These are phyloP conservation scores for Xylaria sp. DNA, from an alignment of 2,329 filamentous ascomycete genomes.

Conservation along the genomic window DNA sequence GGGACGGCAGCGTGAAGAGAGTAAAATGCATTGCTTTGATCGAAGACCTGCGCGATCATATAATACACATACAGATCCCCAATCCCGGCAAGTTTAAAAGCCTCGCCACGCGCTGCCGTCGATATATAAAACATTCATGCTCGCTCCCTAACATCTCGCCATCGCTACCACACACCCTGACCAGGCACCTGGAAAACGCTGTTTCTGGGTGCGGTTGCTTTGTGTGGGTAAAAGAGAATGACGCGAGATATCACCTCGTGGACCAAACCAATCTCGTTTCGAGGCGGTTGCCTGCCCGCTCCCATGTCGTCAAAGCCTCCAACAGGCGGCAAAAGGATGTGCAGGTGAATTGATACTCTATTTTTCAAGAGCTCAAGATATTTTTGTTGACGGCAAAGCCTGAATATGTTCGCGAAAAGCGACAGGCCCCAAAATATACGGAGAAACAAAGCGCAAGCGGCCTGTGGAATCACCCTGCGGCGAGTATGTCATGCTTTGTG, in stretches of 20 bases:
- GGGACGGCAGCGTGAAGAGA: constrained; percentile 9
- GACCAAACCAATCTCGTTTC: constrained; percentile 1
- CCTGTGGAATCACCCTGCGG: constrained; percentile 32
- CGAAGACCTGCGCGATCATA: constrained; percentile 10
- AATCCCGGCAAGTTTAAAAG: neutral
- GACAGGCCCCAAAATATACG: constrained; percentile 4
- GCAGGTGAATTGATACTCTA: constrained; percentile 19
- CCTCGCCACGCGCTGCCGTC: neutral
- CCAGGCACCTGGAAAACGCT: neutral
- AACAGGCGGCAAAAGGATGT: neutral
- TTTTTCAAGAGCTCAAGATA: constrained; percentile 27
- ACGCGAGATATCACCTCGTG: neutral
- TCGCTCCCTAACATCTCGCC: neutral
- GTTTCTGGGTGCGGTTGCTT: neutral
- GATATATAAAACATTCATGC: neutral
- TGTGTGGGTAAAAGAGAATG: neutral
- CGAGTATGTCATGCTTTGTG: constrained; percentile 16
- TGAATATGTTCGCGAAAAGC: constrained; percentile 3
- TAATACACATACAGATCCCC: constrained; percentile 11
- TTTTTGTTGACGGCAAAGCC: neutral
- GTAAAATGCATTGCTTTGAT: constrained; percentile 18
- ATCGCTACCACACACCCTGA: neutral
- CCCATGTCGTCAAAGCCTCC: neutral
- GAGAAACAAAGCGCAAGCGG: constrained; percentile 19
- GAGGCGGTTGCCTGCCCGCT: neutral